Evolutionary conservation across 768 basidiomycete species (phyloP), one percentile per base, ranked within the genome.

Genomic region (Boletus subparvulus): DNA sequence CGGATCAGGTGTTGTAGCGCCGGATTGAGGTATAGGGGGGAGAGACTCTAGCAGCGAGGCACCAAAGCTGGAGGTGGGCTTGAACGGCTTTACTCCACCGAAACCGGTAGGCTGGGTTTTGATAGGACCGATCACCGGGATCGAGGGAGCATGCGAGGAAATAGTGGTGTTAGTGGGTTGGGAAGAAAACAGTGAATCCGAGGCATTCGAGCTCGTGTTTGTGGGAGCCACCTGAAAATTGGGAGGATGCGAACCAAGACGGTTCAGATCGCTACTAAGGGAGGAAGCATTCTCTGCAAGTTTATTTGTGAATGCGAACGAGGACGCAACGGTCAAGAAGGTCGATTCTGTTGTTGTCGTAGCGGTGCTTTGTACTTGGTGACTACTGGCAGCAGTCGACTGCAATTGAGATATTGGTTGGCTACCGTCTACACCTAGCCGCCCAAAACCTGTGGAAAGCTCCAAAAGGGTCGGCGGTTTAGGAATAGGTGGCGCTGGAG

Each of bases 401-500:
- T 69, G 73, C 4, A 49, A 50, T 35, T 70, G 72, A 51, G 66
- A 64, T 46, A 63, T 65, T 26, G 69, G 59, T 55, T 76, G 76
- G 24, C 58, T 62, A 46, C 64, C 58, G 7, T 70, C 67, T 26
- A 55, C 47, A 50, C 62, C 53, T n/a, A 50, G 36, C 42, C 59
- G 67, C 43, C 73, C 75, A 17, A 72, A 61, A 11, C 83, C 81
- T 74, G 80, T 81, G 3, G 86, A 81, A 14, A 98, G 73, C 66
- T 97, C 90, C 73, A 90, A 83, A 65, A 98, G 75, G 2, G 91
- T 93, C 11, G 89, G 92, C 30, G 79, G 82, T 69, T 86, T 89
- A 2, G 91, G 89, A 28, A 90, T 77, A 16, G 89, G 85, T 1
- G 86, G 82, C 16, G 77, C 74, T 24, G 83, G 75, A 10, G 80